Base-by-base conservation (phyloP, 495 filamentous ascomycete genomes). In the Penicillium arizonense region DNA sequence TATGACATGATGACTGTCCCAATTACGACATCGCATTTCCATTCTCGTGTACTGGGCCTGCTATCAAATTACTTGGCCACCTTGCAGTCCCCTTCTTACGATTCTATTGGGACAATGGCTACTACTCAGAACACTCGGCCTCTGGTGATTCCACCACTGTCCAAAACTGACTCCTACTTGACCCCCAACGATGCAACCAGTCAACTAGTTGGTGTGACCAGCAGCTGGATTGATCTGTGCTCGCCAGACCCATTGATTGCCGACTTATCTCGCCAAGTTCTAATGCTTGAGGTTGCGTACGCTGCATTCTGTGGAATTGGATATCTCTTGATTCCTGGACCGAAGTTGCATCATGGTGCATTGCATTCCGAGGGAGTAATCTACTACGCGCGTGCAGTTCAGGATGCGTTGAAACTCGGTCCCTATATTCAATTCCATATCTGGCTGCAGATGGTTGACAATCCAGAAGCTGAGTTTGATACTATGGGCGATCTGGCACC, bases 1-100 rank as follows among this genome's bases (percentile, higher is more conserved):
- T 97, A 97, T 82, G 87, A 94, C 67, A 90, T 96, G 80, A 80
- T 96, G 61, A 96, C 93, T 0, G 86, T 84, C 0, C 88, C 89
- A 9, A 91, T 98, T 57, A 96, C 94, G 2, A 97, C 87, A 44
- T 61, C 81, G 9, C 78, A 86, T 60, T 97, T 97, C 64, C 89
- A 90, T 63, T 78, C 87, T 18, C 79, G 90, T 33, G 85, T 97
- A 7, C 73, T 87, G 44, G 70, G 75, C 9, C 69, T 87, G 36
- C 71, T 88, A 20, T 84, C 82, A n/a, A 76, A 71, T 34, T 77
- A 83, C 64, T 70, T 87, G 33, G 71, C 73, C 6, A 68, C 68
- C 39, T 42, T 68, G 18, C 62, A 69, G 24, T 47, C 61, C 18
- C 59, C 68, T 12, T 52, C 61, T 6, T 59, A 55, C 34, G 72